Base-by-base conservation (phyloP, 2,329 filamentous ascomycete species). In the Colletotrichum melonis region DNA sequence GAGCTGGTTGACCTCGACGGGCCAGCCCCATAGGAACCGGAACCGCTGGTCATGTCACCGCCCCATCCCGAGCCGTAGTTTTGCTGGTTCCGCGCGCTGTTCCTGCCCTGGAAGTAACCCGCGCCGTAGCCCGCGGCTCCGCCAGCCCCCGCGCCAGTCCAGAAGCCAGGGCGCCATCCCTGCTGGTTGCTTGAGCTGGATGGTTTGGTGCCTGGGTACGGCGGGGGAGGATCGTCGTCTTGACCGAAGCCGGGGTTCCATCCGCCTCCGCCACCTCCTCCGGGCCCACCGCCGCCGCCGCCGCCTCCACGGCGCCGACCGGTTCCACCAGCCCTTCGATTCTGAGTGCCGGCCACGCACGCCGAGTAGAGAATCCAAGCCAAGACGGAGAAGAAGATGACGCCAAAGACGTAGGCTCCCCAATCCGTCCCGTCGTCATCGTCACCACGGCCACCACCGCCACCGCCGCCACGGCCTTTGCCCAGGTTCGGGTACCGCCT, bases 101-200 rank as follows among this genome's bases (percentile, higher is more conserved):
- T 81, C 79, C 77, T 69, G 63, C 75, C 75, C 30, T 74, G 63
- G 55, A 63, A 73, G 55, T 82, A 88, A 0, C 90, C 90, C 6
- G 92, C 91, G 71, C 88, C 80, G 78, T 94, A 94, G 1, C 87
- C 91, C 3, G 92, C 93, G 1, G 93, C 92, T 5, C 91, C 92
- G 57, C 93, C 94, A 19, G 89, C 88, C 0, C 89, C 87, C n/a
- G 90, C 83, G 24, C 93, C 93, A 22, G 86, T 89, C 93, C 93
- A 95, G 82, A 95, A 95, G 1, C 93, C 93, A 5, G 93, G 93
- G 63, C 88, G 87, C 92, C 92, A 95, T 1, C 86, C 86, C 74
- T 89, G 81, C 72, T 82, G 79, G 24, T 52, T 28, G 24, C 62
- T 46, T 42, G 65, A 35, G 12, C 78, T 79, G 57, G 75, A 77